These are phyloP conservation scores for Eutypa lata DNA, from an alignment of 2,329 filamentous ascomycete genomes.

Conservation along the genomic window DNA sequence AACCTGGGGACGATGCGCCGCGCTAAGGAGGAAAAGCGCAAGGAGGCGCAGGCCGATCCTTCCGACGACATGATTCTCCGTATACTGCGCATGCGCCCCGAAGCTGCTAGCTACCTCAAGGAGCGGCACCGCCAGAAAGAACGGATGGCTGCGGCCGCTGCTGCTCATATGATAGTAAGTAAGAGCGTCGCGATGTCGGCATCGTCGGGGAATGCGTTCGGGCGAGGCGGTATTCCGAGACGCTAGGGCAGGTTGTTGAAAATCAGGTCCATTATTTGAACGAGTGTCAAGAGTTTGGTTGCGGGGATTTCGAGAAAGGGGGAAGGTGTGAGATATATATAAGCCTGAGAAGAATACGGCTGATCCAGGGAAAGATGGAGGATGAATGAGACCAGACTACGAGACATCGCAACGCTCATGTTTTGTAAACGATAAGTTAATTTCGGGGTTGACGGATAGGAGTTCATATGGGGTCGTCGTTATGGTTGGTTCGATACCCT, in stretches of 20 bases:
- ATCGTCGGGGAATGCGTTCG: slow-evolving; percentile 35
- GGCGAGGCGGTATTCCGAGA: slow-evolving; percentile 41
- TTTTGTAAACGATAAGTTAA: not conserved
- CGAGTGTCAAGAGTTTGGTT: slow-evolving; percentile 18
- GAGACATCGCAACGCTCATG: not conserved
- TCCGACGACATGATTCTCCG: slow-evolving; percentile 97
- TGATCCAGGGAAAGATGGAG: not conserved
- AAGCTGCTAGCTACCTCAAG: slow-evolving; percentile 82
- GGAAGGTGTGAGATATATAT: not conserved
- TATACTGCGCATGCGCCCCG: slow-evolving; percentile 90
- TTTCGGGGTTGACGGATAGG: not conserved
- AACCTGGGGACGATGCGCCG: slow-evolving; percentile 96
- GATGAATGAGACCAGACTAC: not conserved
- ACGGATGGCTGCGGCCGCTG: slow-evolving; percentile 81
- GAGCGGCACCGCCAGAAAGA: slow-evolving; percentile 93
- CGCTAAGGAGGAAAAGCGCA: slow-evolving; percentile 92
- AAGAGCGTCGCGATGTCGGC: slow-evolving; percentile 73
- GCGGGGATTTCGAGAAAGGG: slow-evolving; percentile 8
- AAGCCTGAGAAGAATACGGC: not conserved
- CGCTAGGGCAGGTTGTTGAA: slow-evolving; percentile 29
- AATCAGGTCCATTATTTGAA: slow-evolving; percentile 2
- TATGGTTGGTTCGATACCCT: slow-evolving; percentile 23
- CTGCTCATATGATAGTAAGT: slow-evolving; percentile 89
- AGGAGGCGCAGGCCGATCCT: slow-evolving; percentile 92
- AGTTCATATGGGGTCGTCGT: not conserved